Evolutionary conservation across 305 asterid genomes (phyloP), one percentile per base, ranked within the genome.

Genomic region (Nicotiana rustica): DNA sequence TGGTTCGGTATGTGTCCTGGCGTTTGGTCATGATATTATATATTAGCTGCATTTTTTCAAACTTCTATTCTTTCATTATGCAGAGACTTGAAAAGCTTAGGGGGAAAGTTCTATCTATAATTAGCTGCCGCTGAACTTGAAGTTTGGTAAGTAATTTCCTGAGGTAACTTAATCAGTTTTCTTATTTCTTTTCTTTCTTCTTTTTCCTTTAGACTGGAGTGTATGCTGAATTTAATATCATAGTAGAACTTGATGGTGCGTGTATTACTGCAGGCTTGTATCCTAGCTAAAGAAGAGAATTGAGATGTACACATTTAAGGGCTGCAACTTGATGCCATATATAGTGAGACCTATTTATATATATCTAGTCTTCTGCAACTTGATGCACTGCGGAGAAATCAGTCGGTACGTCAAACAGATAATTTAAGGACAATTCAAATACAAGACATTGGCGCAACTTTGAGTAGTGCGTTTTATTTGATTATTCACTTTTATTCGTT

Each of bases 61-160:
- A 57, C 44, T 83, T 67, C 66, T 80, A 33, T 67, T 81, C 67
- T 67, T 71, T 70, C 62, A 64, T 68, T 61, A 79, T 83, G 88
- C 97, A 94, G 97, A 85, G 88, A 56, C 88, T 80, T 69, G 92
- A 91, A 87, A 89, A 83, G 85, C 91, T 95, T 3, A 88, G 87
- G 90, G 87, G 85, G 81, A 87, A 84, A 82, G 88, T 95, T 73
- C 1, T 79, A 75, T 91, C 62, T 4, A 86, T 95, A 55, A 91
- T 93, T 86, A 85, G 88, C 70, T 87, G 87, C 82, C 78, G 91
- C 67, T 78, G 84, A 59, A 84, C 36, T 61, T 75, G 87, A 87
- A 47, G 31, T 36, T 94, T 79, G 47, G 47, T 78, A 33, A 87
- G 87, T 82, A 35, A 49, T 67, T 68, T 64, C 93, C 97, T 49